phyloP scores from a whole-genome alignment of 176 grass and related monocot genomes.

The Themeda triandra region DNA sequence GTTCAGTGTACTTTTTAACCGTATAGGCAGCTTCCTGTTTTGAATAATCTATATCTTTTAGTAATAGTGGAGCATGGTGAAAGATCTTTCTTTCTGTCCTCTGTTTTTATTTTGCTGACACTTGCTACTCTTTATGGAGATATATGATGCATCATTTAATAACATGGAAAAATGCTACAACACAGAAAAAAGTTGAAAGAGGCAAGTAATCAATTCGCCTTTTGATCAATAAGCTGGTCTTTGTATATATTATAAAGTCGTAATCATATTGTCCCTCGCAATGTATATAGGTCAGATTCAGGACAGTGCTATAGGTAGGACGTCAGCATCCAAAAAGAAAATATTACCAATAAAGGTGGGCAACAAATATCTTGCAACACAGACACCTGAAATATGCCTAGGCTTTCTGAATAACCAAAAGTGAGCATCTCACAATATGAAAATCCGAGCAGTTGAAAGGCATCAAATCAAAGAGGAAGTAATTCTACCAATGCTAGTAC shows the following conservation, averaged over 20 bases:
- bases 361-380: not conserved
- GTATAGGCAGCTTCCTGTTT: not conserved
- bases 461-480: constrained; percentile 1
- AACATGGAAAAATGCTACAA: not conserved
- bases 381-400: not conserved
- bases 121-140: not conserved
- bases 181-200: not conserved
- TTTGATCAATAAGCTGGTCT: not conserved
- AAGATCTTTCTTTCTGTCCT: not conserved
- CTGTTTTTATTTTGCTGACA: not conserved
- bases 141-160: too few relatives aligned
- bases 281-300: not conserved
- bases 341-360: constrained; percentile 16
- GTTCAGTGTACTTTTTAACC: constrained; percentile 1
- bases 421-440: not conserved
- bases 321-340: constrained; percentile 24
- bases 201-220: not conserved
- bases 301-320: not conserved
- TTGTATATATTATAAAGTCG: not conserved
- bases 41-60: too few relatives aligned
- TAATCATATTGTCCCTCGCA: not conserved
- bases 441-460: not conserved
- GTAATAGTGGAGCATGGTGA: not conserved
- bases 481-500: not conserved
- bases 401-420: not conserved